A percentile compares a stretch with the other conserved stretches of the same genome.
Conservation (phyloP, 192 early-diverging fungal genomes). For the Coemansia sp. region DNA sequence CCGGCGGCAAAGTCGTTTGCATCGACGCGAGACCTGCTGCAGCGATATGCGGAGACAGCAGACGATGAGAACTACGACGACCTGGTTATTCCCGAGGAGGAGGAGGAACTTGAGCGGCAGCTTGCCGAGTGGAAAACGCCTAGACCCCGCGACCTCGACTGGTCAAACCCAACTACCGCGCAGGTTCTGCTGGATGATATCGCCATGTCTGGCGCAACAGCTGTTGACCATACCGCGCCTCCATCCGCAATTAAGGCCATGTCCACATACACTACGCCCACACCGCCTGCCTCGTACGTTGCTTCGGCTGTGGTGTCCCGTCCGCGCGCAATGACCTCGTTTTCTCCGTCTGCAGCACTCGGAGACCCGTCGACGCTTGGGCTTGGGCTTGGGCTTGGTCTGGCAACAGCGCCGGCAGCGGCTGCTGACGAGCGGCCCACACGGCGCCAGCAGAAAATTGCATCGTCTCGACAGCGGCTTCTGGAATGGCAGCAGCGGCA, state of each 20-base stretch:
- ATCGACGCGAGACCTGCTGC: constrained; percentile 23
- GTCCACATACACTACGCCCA: constrained; percentile 13
- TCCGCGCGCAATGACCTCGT: constrained; percentile 3
- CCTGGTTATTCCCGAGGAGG: constrained; percentile 47
- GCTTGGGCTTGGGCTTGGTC: neutral
- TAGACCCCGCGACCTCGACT: constrained; percentile 26
- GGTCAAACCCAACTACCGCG: constrained; percentile 18
- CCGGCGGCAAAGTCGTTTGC: constrained; percentile 9
- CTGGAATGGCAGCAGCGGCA: constrained; percentile 10
- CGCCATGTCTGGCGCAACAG: constrained; percentile 45
- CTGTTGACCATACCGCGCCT: constrained; percentile 23
- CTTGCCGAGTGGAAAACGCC: constrained; percentile 43
- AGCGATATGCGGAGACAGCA: constrained; percentile 29
- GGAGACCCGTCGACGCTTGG: constrained; percentile 1
- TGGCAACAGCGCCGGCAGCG: neutral
- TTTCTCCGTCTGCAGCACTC: neutral
- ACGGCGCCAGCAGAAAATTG: constrained; percentile 11
- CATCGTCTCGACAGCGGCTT: neutral
- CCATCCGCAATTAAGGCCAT: neutral
- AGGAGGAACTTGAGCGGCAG: constrained; percentile 37
- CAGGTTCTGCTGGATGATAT: constrained; percentile 19
- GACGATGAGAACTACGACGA: constrained; percentile 50
- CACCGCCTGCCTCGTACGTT: neutral
- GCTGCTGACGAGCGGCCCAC: constrained; percentile 4
- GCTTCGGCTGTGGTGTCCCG: neutral